Evolutionary conservation across 73 alveolate species (phyloP).

Genomic region (Uronychia setigera): DNA sequence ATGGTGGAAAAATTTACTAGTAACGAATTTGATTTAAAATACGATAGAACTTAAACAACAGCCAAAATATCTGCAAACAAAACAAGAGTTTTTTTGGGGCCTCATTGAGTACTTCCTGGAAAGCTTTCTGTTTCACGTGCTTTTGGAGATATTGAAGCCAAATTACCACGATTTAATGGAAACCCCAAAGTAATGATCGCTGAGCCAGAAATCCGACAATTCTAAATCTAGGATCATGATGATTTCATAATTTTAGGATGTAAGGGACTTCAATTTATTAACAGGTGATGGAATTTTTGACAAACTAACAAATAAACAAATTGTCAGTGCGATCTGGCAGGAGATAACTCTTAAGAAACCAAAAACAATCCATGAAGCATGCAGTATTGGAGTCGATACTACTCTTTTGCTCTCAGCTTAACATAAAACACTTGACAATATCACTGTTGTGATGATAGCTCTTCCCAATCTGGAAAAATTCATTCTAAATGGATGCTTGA

Average conservation of each 20-base stretch:
- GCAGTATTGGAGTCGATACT: constrained; percentile 92
- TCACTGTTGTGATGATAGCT: constrained; percentile 71
- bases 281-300: constrained; percentile 92
- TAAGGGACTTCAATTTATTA: too few species aligned
- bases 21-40: constrained; percentile 5
- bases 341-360: constrained; percentile 41
- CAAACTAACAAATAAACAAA: constrained; percentile 72
- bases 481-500: too few species aligned
- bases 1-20: constrained; percentile 35
- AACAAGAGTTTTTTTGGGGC: constrained; percentile 56
- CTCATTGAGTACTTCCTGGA: constrained; percentile 81
- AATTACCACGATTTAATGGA: constrained; percentile 61
- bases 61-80: constrained; percentile 4
- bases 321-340: constrained; percentile 76
- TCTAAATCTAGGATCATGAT: constrained; percentile 54
- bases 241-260: constrained; percentile 74
- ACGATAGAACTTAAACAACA: constrained; percentile 10
- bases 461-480: constrained; percentile 48
- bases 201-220: constrained; percentile 67
- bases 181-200: constrained; percentile 73
- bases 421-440: constrained; percentile 72
- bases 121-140: constrained; percentile 75
- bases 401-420: constrained; percentile 77
- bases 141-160: constrained; percentile 83
- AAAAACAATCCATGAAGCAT: constrained; percentile 70